Evolutionary conservation across 805 yeast genomes (phyloP).

Genomic region (Candida orba): DNA sequence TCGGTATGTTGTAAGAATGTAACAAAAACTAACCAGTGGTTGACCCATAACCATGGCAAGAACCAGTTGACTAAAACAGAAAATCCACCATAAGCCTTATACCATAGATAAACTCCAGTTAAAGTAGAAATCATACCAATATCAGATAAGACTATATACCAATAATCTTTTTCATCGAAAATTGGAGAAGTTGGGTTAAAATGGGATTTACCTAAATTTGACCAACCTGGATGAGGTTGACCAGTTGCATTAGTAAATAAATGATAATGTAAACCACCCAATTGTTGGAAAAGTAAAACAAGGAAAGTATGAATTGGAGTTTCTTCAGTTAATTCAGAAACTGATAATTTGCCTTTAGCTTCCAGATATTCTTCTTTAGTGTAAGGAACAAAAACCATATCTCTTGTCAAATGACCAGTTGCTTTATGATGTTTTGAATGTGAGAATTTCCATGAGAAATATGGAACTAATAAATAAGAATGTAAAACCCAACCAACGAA

Average conservation of each 20-base stretch:
- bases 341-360: conserved; percentile 25
- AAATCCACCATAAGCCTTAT: conserved; percentile 39
- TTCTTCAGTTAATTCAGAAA: conserved; percentile 45
- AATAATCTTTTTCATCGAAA: conserved; percentile 46
- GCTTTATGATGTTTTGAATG: conserved; percentile 60
- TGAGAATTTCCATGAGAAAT: conserved; percentile 55
- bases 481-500: conserved; percentile 55
- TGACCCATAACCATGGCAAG: conserved; percentile 51
- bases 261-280: conserved; percentile 48
- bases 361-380: conserved; percentile 40
- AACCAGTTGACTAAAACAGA: conserved; percentile 49
- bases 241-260: conserved; percentile 51
- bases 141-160: conserved; percentile 50
- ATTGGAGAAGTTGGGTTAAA: conserved; percentile 49
- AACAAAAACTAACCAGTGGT: conserved; percentile 60
- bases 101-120: conserved; percentile 45
- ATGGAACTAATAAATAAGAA: conserved; percentile 50
- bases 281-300: conserved; percentile 43
- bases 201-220: conserved; percentile 39
- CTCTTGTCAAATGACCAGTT: conserved; percentile 53
- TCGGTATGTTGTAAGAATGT: conserved; percentile 60
- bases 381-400: conserved; percentile 53
- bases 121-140: conserved; percentile 43
- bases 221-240: conserved; percentile 38
- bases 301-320: conserved; percentile 43